Conservation (phyloP, 441 rosid genomes). For the Adansonia grandidieri region DNA sequence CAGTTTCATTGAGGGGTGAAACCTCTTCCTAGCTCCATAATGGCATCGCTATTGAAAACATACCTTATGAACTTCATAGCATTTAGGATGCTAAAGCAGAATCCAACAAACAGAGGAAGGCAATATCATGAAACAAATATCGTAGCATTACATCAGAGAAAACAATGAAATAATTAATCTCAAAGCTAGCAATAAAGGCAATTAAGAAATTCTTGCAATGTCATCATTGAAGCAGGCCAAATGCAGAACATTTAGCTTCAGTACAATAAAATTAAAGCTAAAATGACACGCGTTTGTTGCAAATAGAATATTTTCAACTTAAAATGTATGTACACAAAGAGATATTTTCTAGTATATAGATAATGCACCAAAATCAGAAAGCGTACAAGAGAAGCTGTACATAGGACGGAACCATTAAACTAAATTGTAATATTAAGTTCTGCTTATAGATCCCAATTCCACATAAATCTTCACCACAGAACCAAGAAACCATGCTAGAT, state of each 20-base stretch:
- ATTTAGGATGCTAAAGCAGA: neutral
- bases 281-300: neutral
- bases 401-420: slow-evolving; percentile 6
- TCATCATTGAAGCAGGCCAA: neutral
- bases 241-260: slow-evolving; percentile 11
- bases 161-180: neutral
- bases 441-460: slow-evolving; percentile 19
- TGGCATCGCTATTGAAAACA: neutral
- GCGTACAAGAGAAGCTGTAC: slow-evolving; percentile 14
- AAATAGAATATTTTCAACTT: neutral
- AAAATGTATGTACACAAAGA: neutral
- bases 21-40: slow-evolving; percentile 24
- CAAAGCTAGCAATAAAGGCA: neutral
- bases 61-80: neutral
- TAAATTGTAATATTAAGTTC: slow-evolving; percentile 14
- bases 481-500: slow-evolving; percentile 18
- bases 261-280: neutral
- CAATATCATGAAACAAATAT: neutral
- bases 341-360: neutral
- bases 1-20: slow-evolving; percentile 2
- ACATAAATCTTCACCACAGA: slow-evolving; percentile 26
- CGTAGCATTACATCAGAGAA: neutral
- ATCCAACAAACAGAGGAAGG: slow-evolving; percentile 8
- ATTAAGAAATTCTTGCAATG: neutral
- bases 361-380: slow-evolving; percentile 1